phyloP scores from a whole-genome alignment of 177 flowering plant genomes.

The Vitis hybrid region DNA sequence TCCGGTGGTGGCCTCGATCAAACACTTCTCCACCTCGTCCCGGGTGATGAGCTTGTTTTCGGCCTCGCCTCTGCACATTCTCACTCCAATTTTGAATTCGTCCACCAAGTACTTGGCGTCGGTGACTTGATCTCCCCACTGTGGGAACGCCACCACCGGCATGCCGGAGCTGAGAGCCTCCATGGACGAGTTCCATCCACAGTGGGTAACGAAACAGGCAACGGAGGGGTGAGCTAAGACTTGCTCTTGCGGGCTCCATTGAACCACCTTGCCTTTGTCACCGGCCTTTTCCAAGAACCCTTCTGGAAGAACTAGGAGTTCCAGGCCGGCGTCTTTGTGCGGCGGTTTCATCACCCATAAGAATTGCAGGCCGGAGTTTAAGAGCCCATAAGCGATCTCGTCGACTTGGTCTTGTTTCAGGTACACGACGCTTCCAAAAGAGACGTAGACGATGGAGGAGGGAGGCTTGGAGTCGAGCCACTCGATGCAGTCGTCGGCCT shows the following conservation, averaged over 20 bases:
- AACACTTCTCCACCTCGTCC: conserved; percentile 44
- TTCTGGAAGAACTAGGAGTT: conserved; percentile 24
- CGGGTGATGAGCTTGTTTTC: conserved; percentile 27
- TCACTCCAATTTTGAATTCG: conserved; percentile 37
- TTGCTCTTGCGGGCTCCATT: conserved; percentile 53
- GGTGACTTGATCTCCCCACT: conserved; percentile 58
- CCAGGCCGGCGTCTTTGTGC: not conserved
- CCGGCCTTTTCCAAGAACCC: conserved; percentile 34
- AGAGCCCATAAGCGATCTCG: conserved; percentile 54
- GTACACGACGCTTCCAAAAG: conserved; percentile 44
- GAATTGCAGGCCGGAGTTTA: conserved; percentile 35
- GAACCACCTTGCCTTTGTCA: conserved; percentile 44
- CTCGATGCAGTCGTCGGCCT: conserved; percentile 24
- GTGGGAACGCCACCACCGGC: conserved; percentile 52
- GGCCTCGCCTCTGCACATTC: conserved; percentile 30
- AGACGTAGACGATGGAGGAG: conserved; percentile 46
- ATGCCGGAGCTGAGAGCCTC: conserved; percentile 43
- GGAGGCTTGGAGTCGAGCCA: conserved; percentile 51
- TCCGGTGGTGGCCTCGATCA: conserved; percentile 39
- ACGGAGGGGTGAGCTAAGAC: conserved; percentile 49
- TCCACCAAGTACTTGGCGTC: conserved; percentile 56
- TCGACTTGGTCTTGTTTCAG: conserved; percentile 39
- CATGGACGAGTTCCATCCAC: conserved; percentile 67
- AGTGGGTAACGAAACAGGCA: conserved; percentile 55
- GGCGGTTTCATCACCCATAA: conserved; percentile 55